Evolutionary conservation across 75 land plant genomes (phyloP), one percentile per base, ranked within the genome.

Genomic region (Pinus albicaulis): DNA sequence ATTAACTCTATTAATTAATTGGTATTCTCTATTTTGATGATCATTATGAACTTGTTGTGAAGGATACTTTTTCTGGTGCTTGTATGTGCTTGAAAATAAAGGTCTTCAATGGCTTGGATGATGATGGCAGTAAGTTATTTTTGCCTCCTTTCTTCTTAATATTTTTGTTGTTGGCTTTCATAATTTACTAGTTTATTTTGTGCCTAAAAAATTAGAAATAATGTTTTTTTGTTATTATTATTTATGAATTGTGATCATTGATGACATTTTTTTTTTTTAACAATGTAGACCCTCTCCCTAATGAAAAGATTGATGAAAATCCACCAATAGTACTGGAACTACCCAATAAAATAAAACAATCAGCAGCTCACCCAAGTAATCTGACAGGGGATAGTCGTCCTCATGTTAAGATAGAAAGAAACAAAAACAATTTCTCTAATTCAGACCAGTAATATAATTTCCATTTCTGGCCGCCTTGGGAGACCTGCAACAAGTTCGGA

Each of bases 61-160:
- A 3, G 62, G 34, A 20, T 1, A 0, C 19, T 55, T 25, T 5
- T 56, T n/a, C 55, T 55, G 57, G 14, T 57, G 63, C 38, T 69
- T 62, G 53, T 20, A 22, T 77, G 63, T 59, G 25, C 48, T n/a
- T 77, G 66, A 25, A 41, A 68, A 15, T 28, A 26, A 20, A 90
- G 92, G 81, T 87, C 86, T 90, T 90, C 74, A 87, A 87, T 72
- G 87, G 87, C 56, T 87, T 90, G 87, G 89, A 90, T 79, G 92
- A 90, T 69, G 86, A 87, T 85, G 89, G 87, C 85, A 90, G 92
- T 90, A 76, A 90, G 92, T 85, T 60, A 3, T 26, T 55, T 70
- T 82, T 68, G 13, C 69, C 11, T 24, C 15, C 20, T 63, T 20
- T 55, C 36, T 24, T 82, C 56, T 16, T 61, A 12, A 55, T 38